phyloP scores from a whole-genome alignment of 192 early-diverging fungal species.

The Obelidium mucronatum region DNA sequence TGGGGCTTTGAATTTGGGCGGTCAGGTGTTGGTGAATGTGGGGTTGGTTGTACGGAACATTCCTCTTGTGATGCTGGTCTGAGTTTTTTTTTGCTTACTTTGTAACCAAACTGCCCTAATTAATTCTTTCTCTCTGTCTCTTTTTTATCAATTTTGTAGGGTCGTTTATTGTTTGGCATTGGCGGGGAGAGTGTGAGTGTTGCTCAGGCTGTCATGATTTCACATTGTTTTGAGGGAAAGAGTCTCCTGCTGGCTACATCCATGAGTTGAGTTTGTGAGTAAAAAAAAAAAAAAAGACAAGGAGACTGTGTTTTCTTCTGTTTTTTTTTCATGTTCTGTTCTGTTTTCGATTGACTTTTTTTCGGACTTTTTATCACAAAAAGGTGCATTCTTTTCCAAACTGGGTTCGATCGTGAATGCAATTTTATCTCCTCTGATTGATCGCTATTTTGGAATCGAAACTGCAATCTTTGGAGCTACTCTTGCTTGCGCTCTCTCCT shows the following conservation, averaged over 20 bases:
- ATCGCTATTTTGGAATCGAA: conserved; percentile 7
- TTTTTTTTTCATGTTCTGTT: neutral
- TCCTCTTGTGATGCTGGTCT: conserved; percentile 23
- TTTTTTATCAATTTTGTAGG: neutral
- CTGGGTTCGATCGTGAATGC: conserved; percentile 62
- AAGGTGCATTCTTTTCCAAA: conserved; percentile 53
- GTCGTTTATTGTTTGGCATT: conserved; percentile 54
- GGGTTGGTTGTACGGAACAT: conserved; percentile 34
- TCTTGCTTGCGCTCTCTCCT: conserved; percentile 51
- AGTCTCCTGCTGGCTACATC: conserved; percentile 55
- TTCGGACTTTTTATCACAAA: neutral
- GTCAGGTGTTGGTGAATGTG: conserved; percentile 45
- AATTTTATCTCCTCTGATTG: conserved; percentile 53
- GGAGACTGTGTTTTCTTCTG: too few relatives aligned
- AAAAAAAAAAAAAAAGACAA: too few relatives aligned
- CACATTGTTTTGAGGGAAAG: conserved; percentile 53
- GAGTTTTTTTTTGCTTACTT: too few relatives aligned
- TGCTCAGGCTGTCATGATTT: conserved; percentile 54
- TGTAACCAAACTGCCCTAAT: too few relatives aligned
- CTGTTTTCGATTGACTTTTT: neutral
- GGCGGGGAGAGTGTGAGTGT: conserved; percentile 59
- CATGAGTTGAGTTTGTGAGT: conserved; percentile 23
- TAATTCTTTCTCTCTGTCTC: neutral
- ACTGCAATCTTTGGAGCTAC: conserved; percentile 51
- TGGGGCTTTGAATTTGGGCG: conserved; percentile 14